These are phyloP conservation scores for Backusella liffmaniae DNA, from an alignment of 192 early-diverging fungal genomes.

Conservation along the genomic window DNA sequence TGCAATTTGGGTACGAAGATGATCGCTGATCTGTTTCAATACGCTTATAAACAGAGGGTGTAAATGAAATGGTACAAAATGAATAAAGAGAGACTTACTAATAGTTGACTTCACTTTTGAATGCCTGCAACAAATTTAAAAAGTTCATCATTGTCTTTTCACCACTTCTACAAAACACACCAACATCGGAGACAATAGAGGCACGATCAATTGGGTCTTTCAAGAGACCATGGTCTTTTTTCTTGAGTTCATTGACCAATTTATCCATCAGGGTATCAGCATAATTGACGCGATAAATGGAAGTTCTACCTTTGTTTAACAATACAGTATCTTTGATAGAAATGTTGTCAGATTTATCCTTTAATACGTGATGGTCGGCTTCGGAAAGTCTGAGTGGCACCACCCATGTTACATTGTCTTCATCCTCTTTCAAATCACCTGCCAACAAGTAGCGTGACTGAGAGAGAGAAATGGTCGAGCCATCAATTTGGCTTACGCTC, in stretches of 20 bases:
- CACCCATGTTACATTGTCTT: slow-evolving; percentile 67
- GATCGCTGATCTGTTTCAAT: slow-evolving; percentile 57
- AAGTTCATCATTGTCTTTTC: slow-evolving; percentile 65
- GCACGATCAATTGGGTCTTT: slow-evolving; percentile 68
- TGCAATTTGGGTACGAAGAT: slow-evolving; percentile 48
- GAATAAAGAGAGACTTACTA: slow-evolving; percentile 40
- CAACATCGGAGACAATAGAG: slow-evolving; percentile 80
- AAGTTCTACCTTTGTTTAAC: slow-evolving; percentile 78
- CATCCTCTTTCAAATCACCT: slow-evolving; percentile 63
- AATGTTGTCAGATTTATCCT: slow-evolving; percentile 32
- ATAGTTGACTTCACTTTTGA: slow-evolving; percentile 73
- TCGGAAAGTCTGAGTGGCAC: slow-evolving; percentile 69
- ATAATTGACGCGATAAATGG: slow-evolving; percentile 86
- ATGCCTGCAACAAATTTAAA: slow-evolving; percentile 69
- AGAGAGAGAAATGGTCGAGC: slow-evolving; percentile 47
- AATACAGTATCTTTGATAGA: slow-evolving; percentile 47
- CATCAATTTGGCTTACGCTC: slow-evolving; percentile 56
- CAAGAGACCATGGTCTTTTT: slow-evolving; percentile 45
- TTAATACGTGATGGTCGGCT: slow-evolving; percentile 23
- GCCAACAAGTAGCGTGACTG: slow-evolving; percentile 85
- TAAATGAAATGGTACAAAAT: neutral
- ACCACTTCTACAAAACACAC: slow-evolving; percentile 73
- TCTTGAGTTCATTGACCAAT: slow-evolving; percentile 48
- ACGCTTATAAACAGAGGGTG: slow-evolving; percentile 39
- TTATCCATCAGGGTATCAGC: slow-evolving; percentile 44